Conservation (phyloP, 2,329 filamentous ascomycete species). For the Bretziella fagacearum region DNA sequence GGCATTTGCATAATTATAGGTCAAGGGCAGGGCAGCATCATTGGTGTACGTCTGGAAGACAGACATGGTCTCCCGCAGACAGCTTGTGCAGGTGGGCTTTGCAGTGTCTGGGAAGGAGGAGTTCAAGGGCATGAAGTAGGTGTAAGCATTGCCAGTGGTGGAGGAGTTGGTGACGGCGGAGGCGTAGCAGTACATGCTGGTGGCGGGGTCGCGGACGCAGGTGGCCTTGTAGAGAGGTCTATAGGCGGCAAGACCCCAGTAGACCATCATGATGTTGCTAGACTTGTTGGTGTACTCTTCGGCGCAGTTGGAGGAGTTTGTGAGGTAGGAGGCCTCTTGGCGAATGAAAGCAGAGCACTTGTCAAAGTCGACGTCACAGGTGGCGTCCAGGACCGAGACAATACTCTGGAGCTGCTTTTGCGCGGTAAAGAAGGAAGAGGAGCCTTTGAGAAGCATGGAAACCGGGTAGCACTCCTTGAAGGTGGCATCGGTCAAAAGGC, state of each 20-base stretch:
- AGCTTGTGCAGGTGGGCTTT: slow-evolving; percentile 58
- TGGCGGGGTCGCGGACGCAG: slow-evolving; percentile 53
- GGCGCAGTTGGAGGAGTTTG: slow-evolving; percentile 46
- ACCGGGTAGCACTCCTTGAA: slow-evolving; percentile 66
- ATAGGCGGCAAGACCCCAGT: slow-evolving; percentile 62
- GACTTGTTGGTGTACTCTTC: slow-evolving; percentile 52
- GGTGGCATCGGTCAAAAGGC: slow-evolving; percentile 45
- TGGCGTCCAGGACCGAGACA: slow-evolving; percentile 59
- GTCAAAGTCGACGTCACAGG: slow-evolving; percentile 51
- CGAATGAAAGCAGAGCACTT: slow-evolving; percentile 51
- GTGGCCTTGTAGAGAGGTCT: slow-evolving; percentile 60
- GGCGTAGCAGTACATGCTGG: slow-evolving; percentile 62
- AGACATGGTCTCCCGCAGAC: slow-evolving; percentile 64
- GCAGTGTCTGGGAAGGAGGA: slow-evolving; percentile 47
- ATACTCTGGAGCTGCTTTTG: slow-evolving; percentile 54
- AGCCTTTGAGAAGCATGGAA: slow-evolving; percentile 71
- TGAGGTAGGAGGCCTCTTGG: slow-evolving; percentile 47
- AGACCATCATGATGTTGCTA: slow-evolving; percentile 54
- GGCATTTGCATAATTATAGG: slow-evolving; percentile 50
- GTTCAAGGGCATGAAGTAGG: slow-evolving; percentile 77
- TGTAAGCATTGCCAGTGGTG: slow-evolving; percentile 54
- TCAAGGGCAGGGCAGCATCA: slow-evolving; percentile 49
- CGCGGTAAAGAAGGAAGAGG: slow-evolving; percentile 66
- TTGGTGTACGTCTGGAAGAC: slow-evolving; percentile 56
- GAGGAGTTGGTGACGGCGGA: slow-evolving; percentile 64